Evolutionary conservation across 495 filamentous ascomycete species (phyloP), one percentile per base, ranked within the genome.

Genomic region (Penicillium canescens): DNA sequence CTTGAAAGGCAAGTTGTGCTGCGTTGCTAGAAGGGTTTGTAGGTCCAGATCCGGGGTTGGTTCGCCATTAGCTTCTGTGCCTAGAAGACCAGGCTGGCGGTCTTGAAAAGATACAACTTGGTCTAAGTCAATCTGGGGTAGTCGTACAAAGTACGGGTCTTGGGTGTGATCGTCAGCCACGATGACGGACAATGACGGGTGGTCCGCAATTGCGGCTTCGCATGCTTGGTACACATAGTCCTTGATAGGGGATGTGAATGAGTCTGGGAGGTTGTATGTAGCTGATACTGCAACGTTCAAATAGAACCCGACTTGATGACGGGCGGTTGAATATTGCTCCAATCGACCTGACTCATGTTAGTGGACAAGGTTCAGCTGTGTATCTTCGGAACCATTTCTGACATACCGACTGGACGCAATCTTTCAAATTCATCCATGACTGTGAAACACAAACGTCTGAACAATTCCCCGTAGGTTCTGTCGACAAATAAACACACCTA

Each of bases 261-360:
- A 26, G 0, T 59, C 41, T 5, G 74, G 67, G 2, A 73, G 55
- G 3, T 42, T 55, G 53, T 80, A 81, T 10, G 56, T 65, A 9
- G 72, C 73, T 24, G 75, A 56, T 6, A 73, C 46, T 1, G 53
- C 68, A 23, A 77, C 71, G 46, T 78, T 80, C 46, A 65, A 51
- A 52, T 80, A 81, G 42, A 77, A 75, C n/a, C 62, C 52, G 1
- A 78, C 46, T 12, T 69, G 59, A 42, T 80, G 74, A 11, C 77
- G 68, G 14, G 65, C 50, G 0, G 74, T 77, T 13, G 69, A 78
- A 62, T 63, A 77, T 43, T 65, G 67, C 61, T 81, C 77, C 48
- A 78, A 50, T 16, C 36, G 43, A 24, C 78, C 77, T 76, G 42
- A 11, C 12, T 12, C 23, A 44, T 56, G 35, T 58, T 13, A 37